Evolutionary conservation across 1,284 basidiomycete species (phyloP), one percentile per base, ranked within the genome.

Genomic region (Athelia sp.): DNA sequence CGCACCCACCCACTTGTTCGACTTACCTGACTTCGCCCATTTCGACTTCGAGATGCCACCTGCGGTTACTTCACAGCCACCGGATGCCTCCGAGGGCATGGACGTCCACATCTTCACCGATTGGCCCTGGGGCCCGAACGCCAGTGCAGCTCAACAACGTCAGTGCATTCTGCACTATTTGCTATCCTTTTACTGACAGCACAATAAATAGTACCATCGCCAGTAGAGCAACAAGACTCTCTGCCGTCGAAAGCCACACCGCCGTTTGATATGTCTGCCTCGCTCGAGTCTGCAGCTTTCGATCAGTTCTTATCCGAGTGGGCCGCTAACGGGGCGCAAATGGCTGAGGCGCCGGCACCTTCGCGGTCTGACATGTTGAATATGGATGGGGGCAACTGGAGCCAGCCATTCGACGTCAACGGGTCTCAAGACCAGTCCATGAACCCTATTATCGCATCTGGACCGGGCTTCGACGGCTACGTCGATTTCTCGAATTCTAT

Each of bases 11-110:
- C 52, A 67, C 14, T 6, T 35, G 23, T 10, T 35, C 15, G 56
- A 66, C 31, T 52, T 55, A 21, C 31, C 49, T 3, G 54, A 57
- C 49, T 60, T 44, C 10, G 24, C 8, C 4, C 8, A 9, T 15
- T 26, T 44, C 43, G 17, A 58, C 46, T 70, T 69, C 19, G 53
- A 58, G 11, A 50, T 59, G 4, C 62, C 60, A 1, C 57, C 52
- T 40, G 51, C 57, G 1, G 62, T 63, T 6, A 53, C 64, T 1
- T 51, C 52, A 3, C 29, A 34, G 0, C 43, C 51, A 11, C 56
- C 52, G 4, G 62, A 67, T 22, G 35, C 46, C 22, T 52, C 57
- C 1, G 6, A 54, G 0, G 23, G 44, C 0, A 57, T 54, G 56
- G 62, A 65, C 42, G 56, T 68, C 17, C 51, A 66, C 10, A 4